phyloP scores from a whole-genome alignment of 1,284 basidiomycete species.

The Laetiporus sulphureus region DNA sequence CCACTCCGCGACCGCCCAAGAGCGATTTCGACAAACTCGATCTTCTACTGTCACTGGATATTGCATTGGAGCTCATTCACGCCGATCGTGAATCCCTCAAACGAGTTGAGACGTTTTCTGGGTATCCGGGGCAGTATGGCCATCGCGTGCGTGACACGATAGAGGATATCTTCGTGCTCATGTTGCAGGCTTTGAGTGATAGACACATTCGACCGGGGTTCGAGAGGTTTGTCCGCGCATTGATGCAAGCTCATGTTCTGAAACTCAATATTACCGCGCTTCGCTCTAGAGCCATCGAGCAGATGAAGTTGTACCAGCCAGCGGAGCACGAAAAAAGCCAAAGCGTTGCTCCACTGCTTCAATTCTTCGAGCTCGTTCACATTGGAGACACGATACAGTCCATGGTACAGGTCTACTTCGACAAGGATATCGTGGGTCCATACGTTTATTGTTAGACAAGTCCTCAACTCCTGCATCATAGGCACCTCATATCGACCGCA shows the following conservation, averaged over 20 bases:
- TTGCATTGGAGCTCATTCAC: slow-evolving; percentile 89
- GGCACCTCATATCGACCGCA: slow-evolving; percentile 83
- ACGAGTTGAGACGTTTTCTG: slow-evolving; percentile 83
- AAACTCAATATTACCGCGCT: not conserved
- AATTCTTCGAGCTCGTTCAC: slow-evolving; percentile 98
- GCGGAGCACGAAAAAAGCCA: slow-evolving; percentile 74
- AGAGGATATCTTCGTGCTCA: slow-evolving; percentile 86
- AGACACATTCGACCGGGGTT: slow-evolving; percentile 87
- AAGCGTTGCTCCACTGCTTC: slow-evolving; percentile 84
- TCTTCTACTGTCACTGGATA: slow-evolving; percentile 85
- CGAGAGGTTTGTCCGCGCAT: slow-evolving; percentile 52
- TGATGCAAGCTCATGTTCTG: not conserved
- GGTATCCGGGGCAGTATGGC: slow-evolving; percentile 81
- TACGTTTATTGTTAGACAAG: not conserved
- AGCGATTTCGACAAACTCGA: slow-evolving; percentile 68
- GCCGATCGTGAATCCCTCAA: slow-evolving; percentile 87
- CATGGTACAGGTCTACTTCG: slow-evolving; percentile 97
- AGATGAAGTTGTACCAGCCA: slow-evolving; percentile 86
- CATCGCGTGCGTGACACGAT: slow-evolving; percentile 82
- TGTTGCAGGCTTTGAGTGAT: slow-evolving; percentile 75
- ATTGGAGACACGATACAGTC: slow-evolving; percentile 96
- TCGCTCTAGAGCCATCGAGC: slow-evolving; percentile 61
- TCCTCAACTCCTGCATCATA: no score
- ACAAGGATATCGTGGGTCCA: slow-evolving; percentile 77
- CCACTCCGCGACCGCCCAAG: slow-evolving; percentile 15